Percentiles rank a stretch among this genome's conserved stretches.
These are phyloP conservation scores for Phytophthora vignae DNA, from an alignment of 352 stramenopile species.

Conservation along the genomic window DNA sequence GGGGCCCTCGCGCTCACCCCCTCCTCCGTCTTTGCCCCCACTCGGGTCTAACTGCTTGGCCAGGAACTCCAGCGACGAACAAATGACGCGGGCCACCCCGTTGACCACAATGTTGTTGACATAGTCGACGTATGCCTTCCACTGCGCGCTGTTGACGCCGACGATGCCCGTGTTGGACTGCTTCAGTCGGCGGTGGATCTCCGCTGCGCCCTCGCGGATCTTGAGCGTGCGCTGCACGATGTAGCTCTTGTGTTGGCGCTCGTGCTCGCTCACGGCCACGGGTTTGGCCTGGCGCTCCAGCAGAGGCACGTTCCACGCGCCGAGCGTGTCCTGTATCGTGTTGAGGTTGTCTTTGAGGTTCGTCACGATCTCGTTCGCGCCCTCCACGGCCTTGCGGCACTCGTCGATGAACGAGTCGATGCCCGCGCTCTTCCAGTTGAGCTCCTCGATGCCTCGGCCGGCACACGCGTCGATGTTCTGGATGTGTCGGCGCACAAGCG, in stretches of 20 bases:
- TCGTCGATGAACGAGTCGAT: constrained; percentile 96
- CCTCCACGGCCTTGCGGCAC: constrained; percentile 82
- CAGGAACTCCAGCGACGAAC: constrained; percentile 91
- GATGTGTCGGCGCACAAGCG: constrained; percentile 95
- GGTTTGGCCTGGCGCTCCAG: constrained; percentile 97
- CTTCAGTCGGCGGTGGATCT: constrained; percentile 97
- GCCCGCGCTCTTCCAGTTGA: constrained; percentile 97
- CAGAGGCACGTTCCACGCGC: constrained; percentile 93
- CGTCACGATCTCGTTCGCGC: constrained; percentile 94
- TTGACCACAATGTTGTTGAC: constrained; percentile 98
- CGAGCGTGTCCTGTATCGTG: constrained; percentile 94
- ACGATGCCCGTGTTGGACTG: constrained; percentile 96
- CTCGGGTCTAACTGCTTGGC: constrained; percentile 95
- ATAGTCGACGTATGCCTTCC: constrained; percentile 98
- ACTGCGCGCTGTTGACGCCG: constrained; percentile 94
- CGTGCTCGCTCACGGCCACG: constrained; percentile 96
- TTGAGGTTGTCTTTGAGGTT: constrained; percentile 98
- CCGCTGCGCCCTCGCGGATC: constrained; percentile 95
- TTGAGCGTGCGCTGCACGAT: constrained; percentile 94
- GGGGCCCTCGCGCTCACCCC: constrained; percentile 24
- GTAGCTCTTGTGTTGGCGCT: constrained; percentile 94
- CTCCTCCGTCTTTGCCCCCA: constrained; percentile 48
- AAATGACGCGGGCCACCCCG: constrained; percentile 91
- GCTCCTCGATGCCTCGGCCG: constrained; percentile 92
- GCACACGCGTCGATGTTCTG: constrained; percentile 96